Percentiles rank a stretch among this genome's conserved stretches.
phyloP scores from a whole-genome alignment of 2,329 filamentous ascomycete genomes.

The Monosporascus sp. region DNA sequence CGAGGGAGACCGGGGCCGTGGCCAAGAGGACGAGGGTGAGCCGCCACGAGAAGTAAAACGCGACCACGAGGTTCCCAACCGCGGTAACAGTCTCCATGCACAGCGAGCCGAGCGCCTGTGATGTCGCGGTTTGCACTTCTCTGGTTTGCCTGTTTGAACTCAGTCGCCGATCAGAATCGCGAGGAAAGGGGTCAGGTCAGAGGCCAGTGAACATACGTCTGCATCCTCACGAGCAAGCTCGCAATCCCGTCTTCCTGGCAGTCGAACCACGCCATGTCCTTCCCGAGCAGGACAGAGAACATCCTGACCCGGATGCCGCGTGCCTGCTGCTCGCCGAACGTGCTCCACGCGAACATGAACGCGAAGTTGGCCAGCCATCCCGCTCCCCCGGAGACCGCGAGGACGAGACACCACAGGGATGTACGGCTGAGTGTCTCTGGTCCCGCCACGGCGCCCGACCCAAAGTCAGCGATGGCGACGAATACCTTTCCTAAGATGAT shows the following conservation, averaged over 20 bases:
- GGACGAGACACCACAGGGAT: constrained; percentile 53
- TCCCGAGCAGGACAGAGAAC: constrained; percentile 64
- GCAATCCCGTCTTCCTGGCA: constrained; percentile 63
- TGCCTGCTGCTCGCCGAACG: constrained; percentile 78
- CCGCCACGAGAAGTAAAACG: constrained; percentile 77
- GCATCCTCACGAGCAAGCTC: constrained; percentile 64
- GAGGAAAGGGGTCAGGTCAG: neutral
- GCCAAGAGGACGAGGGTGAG: constrained; percentile 75
- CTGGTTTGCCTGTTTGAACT: constrained; percentile 60
- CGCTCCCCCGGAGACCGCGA: constrained; percentile 57
- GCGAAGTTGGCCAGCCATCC: constrained; percentile 63
- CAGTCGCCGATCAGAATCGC: constrained; percentile 9
- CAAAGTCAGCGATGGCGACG: constrained; percentile 62
- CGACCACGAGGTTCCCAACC: constrained; percentile 61
- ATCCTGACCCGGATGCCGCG: constrained; percentile 56
- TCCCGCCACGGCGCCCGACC: constrained; percentile 44
- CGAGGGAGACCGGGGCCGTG: constrained; percentile 61
- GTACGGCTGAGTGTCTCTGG: constrained; percentile 50
- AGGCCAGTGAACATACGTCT: constrained; percentile 53
- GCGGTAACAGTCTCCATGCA: constrained; percentile 60
- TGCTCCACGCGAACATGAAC: constrained; percentile 66
- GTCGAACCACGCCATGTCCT: constrained; percentile 81
- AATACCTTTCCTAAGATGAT: constrained; percentile 73
- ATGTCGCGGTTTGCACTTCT: constrained; percentile 75
- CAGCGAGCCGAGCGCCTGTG: constrained; percentile 70